Base-by-base conservation (phyloP, 73 alveolate genomes). In the Paramecium octaurelia region DNA sequence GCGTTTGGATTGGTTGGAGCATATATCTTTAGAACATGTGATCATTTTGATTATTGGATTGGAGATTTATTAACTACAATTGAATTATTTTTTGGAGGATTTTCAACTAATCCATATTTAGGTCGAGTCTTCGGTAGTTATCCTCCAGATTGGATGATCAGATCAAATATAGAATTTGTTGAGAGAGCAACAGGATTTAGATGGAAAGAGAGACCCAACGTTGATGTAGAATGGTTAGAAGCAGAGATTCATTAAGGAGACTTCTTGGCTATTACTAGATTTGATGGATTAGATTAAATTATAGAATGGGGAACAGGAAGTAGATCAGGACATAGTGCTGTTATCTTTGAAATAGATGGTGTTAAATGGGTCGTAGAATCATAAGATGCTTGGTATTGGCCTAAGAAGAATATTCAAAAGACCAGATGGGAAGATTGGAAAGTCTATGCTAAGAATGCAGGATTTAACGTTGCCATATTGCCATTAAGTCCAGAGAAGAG, bases 341-440 rank as follows among this genome's bases (percentile, higher is more conserved):
- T 95, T 16, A 96, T 98, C 24, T 92, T 97, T 21, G 98, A 97
- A 35, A 92, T 85, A 8, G 97, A 93, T 58, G 96, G 96, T 29
- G 98, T 93, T 38, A 95, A 95, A 34, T 95, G 96, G 92, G 95
- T 97, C 42, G 92, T 97, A 35, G 99, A 97, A 93, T 50, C 96
- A 58, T 97, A 97, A 92, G 99, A 97, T 93, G 99, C 96, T 57
- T 94, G 98, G 97, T 97, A 97, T 95, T 97, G 99, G 99, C 99
- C 99, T 59, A 93, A 89, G 10, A 92, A 92, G 83, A 96, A 97
- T 46, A 95, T 97, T 86, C 96, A 97, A 91, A 96, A 96, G 84
- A 98, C 94, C 88, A 84, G 85, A 42, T 98, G 92, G 95, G 89
- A 93, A 69, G 96, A 97, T 54, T 98, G 99, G 99, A 94, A 96